phyloP scores from a whole-genome alignment of 2,329 filamentous ascomycete genomes.

The Colletotrichum melonis region DNA sequence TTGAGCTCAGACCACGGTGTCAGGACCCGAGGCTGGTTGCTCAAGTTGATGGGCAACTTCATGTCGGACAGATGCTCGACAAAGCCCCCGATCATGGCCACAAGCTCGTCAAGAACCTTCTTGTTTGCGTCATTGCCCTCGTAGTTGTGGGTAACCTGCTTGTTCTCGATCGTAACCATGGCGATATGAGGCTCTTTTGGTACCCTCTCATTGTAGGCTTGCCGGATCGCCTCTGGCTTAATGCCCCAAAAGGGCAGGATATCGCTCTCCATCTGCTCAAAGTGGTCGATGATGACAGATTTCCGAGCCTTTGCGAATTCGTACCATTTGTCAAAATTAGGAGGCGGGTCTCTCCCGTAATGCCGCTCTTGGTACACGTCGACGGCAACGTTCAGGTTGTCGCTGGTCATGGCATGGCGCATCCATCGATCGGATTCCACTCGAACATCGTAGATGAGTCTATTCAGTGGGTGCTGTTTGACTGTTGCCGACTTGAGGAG shows the following conservation, averaged over 20 bases:
- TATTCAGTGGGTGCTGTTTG: constrained; percentile 58
- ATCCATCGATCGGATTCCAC: constrained; percentile 62
- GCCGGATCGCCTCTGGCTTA: constrained; percentile 74
- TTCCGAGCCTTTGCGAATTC: constrained; percentile 76
- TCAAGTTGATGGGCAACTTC: constrained; percentile 85
- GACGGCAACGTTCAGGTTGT: constrained; percentile 58
- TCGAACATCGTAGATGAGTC: constrained; percentile 60
- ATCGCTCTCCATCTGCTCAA: constrained; percentile 81
- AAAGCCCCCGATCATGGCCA: constrained; percentile 78
- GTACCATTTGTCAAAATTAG: constrained; percentile 88
- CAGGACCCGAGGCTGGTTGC: constrained; percentile 79
- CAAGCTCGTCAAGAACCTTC: constrained; percentile 55
- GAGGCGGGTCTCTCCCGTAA: constrained; percentile 77
- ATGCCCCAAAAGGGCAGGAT: constrained; percentile 83
- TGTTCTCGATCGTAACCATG: constrained; percentile 70
- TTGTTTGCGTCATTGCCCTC: constrained; percentile 46
- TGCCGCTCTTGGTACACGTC: constrained; percentile 63
- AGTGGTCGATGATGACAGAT: constrained; percentile 82
- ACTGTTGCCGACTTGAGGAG: constrained; percentile 43
- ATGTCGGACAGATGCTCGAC: constrained; percentile 81
- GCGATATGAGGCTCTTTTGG: constrained; percentile 56
- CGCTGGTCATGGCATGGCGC: constrained; percentile 57
- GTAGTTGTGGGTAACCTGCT: constrained; percentile 62
- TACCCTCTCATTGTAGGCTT: constrained; percentile 57
- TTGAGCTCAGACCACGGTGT: constrained; percentile 73